Evolutionary conservation across 2,329 filamentous ascomycete genomes (phyloP), one percentile per base, ranked within the genome.

Genomic region (Coleophoma crateriformis): DNA sequence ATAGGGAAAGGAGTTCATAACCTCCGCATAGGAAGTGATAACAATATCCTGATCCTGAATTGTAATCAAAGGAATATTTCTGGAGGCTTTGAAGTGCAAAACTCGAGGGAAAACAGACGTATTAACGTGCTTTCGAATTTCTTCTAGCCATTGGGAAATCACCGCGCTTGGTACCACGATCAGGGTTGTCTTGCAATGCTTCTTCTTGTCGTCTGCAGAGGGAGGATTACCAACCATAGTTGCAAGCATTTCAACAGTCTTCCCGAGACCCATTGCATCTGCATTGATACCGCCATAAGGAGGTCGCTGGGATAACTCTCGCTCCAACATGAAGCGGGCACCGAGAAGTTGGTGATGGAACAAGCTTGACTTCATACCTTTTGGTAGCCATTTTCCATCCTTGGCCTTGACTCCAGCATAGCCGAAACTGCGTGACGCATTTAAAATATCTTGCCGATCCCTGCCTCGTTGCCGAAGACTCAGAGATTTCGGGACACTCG

Each of bases 1-100:
- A 95, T 90, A 59, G 92, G 76, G 69, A 89, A 97, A 5, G 88
- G 92, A 1, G 88, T 50, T 57, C 57, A 58, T 56, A 5, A 66
- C 60, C 34, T 63, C 61, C 2, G 50, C 45, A 22, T 64, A 66
- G 1, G 50, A 57, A 3, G 57, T 57, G 6, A 66, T 14, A 1
- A 64, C 61, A 20, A 66, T 59, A 52, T 65, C 60, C 1, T 53
- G 27, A 43, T 58, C 55, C 17, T 50, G 19, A 2, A 66, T 34
- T 3, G 61, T 39, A 0, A 35, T 38, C 0, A 34, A 3, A 1
- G 50, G 38, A 12, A 58, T 43, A 3, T 52, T 48, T 2, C 38
- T 43, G 1, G 38, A 46, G 2, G 46, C 22, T n/a, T 54, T 60
- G 33, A 64, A 66, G 4, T 47, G 52, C 4, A 62, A 39, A 6